Evolutionary conservation across 1,284 basidiomycete genomes (phyloP).

Genomic region (Schizophyllum commune): DNA sequence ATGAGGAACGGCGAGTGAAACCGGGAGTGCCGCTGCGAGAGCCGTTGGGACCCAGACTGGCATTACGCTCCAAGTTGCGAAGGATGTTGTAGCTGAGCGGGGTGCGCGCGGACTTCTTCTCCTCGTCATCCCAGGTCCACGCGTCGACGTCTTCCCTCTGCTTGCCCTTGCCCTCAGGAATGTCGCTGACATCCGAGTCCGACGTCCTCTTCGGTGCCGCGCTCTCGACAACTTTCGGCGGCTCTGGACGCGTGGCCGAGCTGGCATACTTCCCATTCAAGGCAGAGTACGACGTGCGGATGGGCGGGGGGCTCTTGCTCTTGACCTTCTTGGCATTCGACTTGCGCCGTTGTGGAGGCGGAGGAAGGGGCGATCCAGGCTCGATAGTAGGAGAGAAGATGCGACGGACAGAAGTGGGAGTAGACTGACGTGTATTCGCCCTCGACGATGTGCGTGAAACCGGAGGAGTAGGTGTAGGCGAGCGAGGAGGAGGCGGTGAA

Average conservation of each 20-base stretch:
- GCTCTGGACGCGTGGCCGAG: not conserved
- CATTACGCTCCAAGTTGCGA: not conserved
- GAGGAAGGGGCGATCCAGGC: not conserved
- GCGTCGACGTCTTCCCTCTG: not conserved
- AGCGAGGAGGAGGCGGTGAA: not conserved
- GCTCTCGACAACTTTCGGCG: not conserved
- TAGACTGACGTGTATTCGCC: not conserved
- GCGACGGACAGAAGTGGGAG: not conserved
- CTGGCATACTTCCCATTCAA: not conserved
- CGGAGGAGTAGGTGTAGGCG: not conserved
- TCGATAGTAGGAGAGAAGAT: not conserved
- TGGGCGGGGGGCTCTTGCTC: not conserved
- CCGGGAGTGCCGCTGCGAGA: not conserved
- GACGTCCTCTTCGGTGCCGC: not conserved
- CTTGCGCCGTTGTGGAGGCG: not conserved
- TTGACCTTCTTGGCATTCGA: not conserved
- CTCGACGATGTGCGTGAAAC: not conserved
- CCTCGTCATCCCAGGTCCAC: not conserved
- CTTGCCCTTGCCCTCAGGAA: not conserved
- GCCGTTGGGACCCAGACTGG: not conserved
- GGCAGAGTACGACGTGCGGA: not conserved
- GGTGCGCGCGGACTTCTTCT: not conserved
- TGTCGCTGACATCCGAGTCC: not conserved
- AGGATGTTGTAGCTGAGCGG: not conserved
- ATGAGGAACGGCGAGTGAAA: not conserved